Evolutionary conservation across 1,284 basidiomycete genomes (phyloP).

Genomic region (Xanthoconium separans): DNA sequence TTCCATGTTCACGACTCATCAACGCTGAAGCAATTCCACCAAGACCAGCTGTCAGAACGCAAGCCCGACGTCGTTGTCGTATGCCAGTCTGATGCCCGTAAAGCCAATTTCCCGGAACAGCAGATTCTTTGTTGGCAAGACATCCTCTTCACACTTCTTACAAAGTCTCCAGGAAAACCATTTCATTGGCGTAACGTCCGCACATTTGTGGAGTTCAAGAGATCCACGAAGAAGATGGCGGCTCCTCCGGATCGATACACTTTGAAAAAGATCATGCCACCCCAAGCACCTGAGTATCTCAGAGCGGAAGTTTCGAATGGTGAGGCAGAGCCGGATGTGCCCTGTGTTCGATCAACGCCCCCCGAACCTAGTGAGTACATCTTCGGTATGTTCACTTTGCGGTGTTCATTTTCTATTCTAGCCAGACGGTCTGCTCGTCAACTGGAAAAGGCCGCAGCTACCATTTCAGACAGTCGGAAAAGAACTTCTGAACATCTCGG

Average conservation of each 20-base stretch:
- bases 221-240: not conserved
- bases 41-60: not conserved
- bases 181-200: not conserved
- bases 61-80: not conserved
- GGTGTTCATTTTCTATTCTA: not conserved
- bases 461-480: too few relatives aligned
- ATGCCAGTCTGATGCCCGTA: not conserved
- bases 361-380: not conserved
- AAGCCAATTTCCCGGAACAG: not conserved
- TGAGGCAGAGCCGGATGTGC: not conserved
- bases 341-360: not conserved
- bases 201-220: not conserved
- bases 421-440: not conserved
- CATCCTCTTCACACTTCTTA: not conserved
- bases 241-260: not conserved
- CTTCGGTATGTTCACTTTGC: not conserved
- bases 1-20: not conserved
- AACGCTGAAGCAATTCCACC: not conserved
- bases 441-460: not conserved
- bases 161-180: not conserved
- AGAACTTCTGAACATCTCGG: too few relatives aligned
- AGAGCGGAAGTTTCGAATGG: not conserved
- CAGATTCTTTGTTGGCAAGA: too few relatives aligned
- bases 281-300: not conserved
- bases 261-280: too few relatives aligned